Evolutionary conservation across 495 filamentous ascomycete genomes (phyloP).

Genomic region (Letharia lupina): DNA sequence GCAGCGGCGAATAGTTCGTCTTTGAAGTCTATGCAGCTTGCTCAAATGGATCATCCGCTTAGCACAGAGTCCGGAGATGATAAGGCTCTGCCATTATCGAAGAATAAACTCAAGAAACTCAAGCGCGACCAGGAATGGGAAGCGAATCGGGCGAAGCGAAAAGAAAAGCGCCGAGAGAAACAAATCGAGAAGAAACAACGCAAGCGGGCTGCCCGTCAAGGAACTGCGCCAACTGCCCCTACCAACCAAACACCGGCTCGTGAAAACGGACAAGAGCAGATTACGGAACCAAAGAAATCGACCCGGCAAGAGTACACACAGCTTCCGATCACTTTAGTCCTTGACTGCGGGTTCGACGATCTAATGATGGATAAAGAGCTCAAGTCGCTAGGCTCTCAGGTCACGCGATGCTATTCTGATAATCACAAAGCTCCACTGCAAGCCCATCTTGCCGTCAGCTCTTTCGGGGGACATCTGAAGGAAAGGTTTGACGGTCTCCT

Average conservation of each 20-base stretch:
- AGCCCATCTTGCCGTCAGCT: slow-evolving; percentile 62
- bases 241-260: slow-evolving; percentile 34
- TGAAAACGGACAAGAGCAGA: slow-evolving; percentile 35
- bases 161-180: slow-evolving; percentile 63
- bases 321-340: slow-evolving; percentile 66
- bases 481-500: slow-evolving; percentile 71
- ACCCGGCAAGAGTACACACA: slow-evolving; percentile 36
- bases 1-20: background rate
- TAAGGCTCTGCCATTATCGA: slow-evolving; percentile 46
- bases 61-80: background rate
- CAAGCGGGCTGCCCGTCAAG: slow-evolving; percentile 37
- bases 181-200: slow-evolving; percentile 53
- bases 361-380: slow-evolving; percentile 80
- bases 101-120: slow-evolving; percentile 72
- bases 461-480: slow-evolving; percentile 66
- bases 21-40: background rate
- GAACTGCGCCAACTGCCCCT: slow-evolving; percentile 21
- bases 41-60: slow-evolving; percentile 3
- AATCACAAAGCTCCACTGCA: slow-evolving; percentile 59
- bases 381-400: slow-evolving; percentile 68
- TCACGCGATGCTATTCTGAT: slow-evolving; percentile 83
- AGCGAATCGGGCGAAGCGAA: slow-evolving; percentile 57
- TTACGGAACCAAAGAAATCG: slow-evolving; percentile 21
- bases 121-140: slow-evolving; percentile 59
- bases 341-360: slow-evolving; percentile 89